Conservation (phyloP, 805 yeast species). For the Komagataella pastoris region DNA sequence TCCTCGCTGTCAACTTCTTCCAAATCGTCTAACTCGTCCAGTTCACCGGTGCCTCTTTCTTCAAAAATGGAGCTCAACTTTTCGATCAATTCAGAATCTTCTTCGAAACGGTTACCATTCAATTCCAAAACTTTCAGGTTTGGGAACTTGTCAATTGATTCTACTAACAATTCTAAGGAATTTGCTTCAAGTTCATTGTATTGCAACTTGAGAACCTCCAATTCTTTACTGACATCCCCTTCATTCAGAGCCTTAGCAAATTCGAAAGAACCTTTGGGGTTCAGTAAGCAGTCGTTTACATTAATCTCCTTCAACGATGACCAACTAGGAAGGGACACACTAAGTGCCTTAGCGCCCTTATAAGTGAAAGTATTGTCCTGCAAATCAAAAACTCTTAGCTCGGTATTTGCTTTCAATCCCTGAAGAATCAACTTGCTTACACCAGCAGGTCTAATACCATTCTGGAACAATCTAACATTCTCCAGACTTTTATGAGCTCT, state of each 20-base stretch:
- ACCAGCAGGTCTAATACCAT: constrained; percentile 95
- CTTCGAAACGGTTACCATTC: constrained; percentile 88
- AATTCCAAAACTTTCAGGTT: constrained; percentile 58
- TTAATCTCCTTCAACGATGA: constrained; percentile 58
- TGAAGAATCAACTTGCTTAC: constrained; percentile 57
- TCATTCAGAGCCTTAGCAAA: constrained; percentile 35
- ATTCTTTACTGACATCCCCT: constrained; percentile 19
- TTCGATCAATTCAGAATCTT: constrained; percentile 64
- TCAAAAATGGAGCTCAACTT: constrained; percentile 50
- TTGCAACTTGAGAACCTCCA: constrained; percentile 61
- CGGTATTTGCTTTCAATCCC: constrained; percentile 53
- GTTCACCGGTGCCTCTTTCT: constrained; percentile 63
- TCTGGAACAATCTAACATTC: constrained; percentile 75
- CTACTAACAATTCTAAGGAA: constrained; percentile 45
- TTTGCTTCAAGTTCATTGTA: constrained; percentile 72
- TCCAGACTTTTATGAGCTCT: constrained; percentile 66
- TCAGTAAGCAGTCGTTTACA: constrained; percentile 80
- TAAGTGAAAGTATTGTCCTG: constrained; percentile 92
- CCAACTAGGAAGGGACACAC: constrained; percentile 54
- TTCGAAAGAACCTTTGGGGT: constrained; percentile 57
- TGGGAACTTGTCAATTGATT: constrained; percentile 45
- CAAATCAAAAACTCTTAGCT: constrained; percentile 61
- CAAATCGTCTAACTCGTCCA: constrained; percentile 90
- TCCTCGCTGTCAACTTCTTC: constrained; percentile 71
- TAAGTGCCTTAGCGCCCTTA: constrained; percentile 51